Evolutionary conservation across 2,329 filamentous ascomycete genomes (phyloP), one percentile per base, ranked within the genome.

Genomic region (Trichophaea hybrida): DNA sequence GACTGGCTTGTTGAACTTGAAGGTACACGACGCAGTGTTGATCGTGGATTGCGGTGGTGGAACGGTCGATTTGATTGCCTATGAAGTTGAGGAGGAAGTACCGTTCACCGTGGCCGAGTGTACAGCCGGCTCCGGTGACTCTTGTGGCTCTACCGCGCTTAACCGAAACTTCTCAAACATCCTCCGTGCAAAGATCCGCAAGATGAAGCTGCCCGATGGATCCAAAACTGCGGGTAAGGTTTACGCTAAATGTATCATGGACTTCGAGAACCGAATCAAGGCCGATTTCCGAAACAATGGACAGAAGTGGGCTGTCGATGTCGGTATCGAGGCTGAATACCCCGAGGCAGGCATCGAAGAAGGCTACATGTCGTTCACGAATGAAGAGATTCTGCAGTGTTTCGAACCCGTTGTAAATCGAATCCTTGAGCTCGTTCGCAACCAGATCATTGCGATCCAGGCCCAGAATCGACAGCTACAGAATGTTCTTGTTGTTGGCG

Each of bases 181-280:
- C 67, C 77, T 97, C 55, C 85, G 93, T 57, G 94, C 91, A 63
- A 97, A 97, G 78, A 97, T 98, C 69, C 81, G 91, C 68, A 97
- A 97, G 78, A 97, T 97, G 93, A 97, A 97, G 75, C 78, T 98
- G 50, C 90, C 93, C 1, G 91, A 97, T 70, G 91, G 90, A 51
- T 96, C 91, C 68, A 94, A 91, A 75, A 97, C 89, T 2, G 91
- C 93, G n/a, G 91, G 91, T 48, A 89, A 91, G 73, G 93, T 98
- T 58, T 97, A 97, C 73, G 91, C 91, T 67, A 97, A 97, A 76
- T 97, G 91, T 73, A 97, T 98, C 74, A 97, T 97, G 91, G 93
- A 98, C 74, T 98, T 98, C 70, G 93, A 98, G 77, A 97, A 97
- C 80, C 80, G 93, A 73, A 96, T 98, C 80, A 98, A 98, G 79